A percentile compares a stretch with the other conserved stretches of the same genome.
These are phyloP conservation scores for Cordyceps cicadae DNA, from an alignment of 2,329 filamentous ascomycete species.

Conservation along the genomic window DNA sequence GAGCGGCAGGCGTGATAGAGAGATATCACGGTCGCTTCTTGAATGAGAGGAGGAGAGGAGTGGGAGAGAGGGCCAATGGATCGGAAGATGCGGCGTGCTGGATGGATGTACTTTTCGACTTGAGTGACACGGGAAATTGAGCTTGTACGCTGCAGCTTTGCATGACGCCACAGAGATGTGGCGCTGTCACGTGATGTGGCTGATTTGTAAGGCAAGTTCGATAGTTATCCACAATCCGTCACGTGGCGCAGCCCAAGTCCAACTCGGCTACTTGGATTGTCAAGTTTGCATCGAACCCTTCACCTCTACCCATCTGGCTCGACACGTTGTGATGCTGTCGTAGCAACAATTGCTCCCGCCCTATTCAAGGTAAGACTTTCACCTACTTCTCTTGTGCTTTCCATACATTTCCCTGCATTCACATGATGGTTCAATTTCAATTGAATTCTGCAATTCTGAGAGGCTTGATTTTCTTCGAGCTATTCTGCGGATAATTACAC, in stretches of 20 bases:
- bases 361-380: neutral
- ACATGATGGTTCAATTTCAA: slow-evolving; percentile 30
- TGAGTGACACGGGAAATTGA: slow-evolving; percentile 1
- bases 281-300: too few species aligned
- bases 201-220: neutral
- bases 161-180: slow-evolving; percentile 5
- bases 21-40: neutral
- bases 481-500: slow-evolving; percentile 14
- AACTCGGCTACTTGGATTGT: too few species aligned
- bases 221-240: neutral
- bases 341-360: neutral
- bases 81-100: neutral
- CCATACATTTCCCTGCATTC: neutral
- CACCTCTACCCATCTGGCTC: too few species aligned
- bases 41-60: neutral
- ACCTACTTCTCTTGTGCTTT: neutral
- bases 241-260: too few species aligned
- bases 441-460: slow-evolving; percentile 46
- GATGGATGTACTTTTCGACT: neutral
- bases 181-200: slow-evolving; percentile 6
- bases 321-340: too few species aligned
- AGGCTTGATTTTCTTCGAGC: slow-evolving; percentile 24
- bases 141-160: neutral
- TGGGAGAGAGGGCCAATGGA: too few species aligned
- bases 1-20: neutral